Percentiles rank a stretch among this genome's conserved stretches.
Evolutionary conservation across 2,329 filamentous ascomycete genomes (phyloP).

Genomic region (Botrytis galanthina): DNA sequence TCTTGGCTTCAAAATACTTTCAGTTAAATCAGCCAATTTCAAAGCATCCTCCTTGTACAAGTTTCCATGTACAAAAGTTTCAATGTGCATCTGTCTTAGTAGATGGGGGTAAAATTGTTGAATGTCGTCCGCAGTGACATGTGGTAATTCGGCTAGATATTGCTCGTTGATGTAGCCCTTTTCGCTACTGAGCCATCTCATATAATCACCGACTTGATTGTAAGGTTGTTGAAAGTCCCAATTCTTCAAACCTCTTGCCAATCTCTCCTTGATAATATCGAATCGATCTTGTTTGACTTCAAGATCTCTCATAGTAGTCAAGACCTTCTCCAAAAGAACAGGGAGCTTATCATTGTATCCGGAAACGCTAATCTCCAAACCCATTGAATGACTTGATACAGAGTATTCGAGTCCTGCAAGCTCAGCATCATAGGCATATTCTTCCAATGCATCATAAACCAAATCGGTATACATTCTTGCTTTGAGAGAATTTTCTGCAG

Average conservation of each 20-base stretch:
- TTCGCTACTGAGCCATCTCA: conserved; percentile 75
- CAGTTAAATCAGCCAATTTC: conserved; percentile 78
- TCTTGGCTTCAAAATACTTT: conserved; percentile 72
- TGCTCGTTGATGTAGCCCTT: conserved; percentile 78
- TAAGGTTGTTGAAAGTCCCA: conserved; percentile 87
- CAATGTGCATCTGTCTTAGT: conserved; percentile 80
- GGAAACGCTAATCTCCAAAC: conserved; percentile 73
- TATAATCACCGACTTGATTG: conserved; percentile 81
- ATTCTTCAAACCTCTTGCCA: conserved; percentile 76
- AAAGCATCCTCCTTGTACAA: conserved; percentile 91
- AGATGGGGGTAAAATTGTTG: conserved; percentile 76
- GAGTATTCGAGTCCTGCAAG: conserved; percentile 84
- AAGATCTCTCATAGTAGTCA: conserved; percentile 79
- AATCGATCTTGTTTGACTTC: conserved; percentile 86
- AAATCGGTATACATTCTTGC: conserved; percentile 79
- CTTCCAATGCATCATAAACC: conserved; percentile 82
- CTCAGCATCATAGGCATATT: conserved; percentile 95
- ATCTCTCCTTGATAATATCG: conserved; percentile 82
- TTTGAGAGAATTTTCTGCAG: conserved; percentile 75
- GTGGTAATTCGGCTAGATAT: conserved; percentile 70
- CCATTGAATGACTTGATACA: conserved; percentile 68
- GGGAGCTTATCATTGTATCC: conserved; percentile 97
- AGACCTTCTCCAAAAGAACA: conserved; percentile 84
- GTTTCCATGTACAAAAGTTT: conserved; percentile 87
- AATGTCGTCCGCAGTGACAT: conserved; percentile 72